Evolutionary conservation across 192 early-diverging fungal species (phyloP).

Genomic region (Gonapodya sp.): DNA sequence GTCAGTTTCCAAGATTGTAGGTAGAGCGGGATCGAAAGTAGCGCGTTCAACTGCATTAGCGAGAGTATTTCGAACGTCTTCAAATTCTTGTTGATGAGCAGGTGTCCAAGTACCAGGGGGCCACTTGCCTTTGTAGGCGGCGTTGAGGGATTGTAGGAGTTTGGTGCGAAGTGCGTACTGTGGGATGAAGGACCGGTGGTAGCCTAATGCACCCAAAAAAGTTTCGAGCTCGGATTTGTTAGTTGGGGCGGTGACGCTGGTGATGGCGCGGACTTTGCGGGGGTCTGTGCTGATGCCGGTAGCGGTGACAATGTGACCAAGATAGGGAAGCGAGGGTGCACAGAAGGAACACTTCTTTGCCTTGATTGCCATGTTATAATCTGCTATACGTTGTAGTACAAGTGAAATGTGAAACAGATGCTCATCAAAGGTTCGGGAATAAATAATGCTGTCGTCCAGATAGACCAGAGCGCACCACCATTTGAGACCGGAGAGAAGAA

Average conservation of each 20-base stretch:
- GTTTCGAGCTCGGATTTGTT: background rate
- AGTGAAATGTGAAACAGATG: background rate
- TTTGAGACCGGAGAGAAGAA: background rate
- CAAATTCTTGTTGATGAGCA: background rate
- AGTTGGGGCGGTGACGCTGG: background rate
- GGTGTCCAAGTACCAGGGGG: background rate
- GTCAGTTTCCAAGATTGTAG: background rate
- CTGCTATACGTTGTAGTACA: background rate
- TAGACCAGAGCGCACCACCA: background rate
- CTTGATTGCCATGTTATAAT: background rate
- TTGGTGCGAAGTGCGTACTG: background rate
- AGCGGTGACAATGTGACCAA: background rate
- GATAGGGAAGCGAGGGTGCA: background rate
- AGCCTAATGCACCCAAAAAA: background rate
- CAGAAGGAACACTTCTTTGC: background rate
- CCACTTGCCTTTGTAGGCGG: background rate
- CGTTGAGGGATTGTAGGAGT: background rate
- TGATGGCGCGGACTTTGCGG: background rate
- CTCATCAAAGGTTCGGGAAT: background rate
- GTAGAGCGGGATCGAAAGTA: background rate
- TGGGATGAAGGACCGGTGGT: background rate
- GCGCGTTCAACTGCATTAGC: background rate
- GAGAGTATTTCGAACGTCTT: background rate
- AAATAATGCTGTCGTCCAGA: background rate
- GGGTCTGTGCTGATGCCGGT: background rate